phyloP scores from a whole-genome alignment of 495 filamentous ascomycete genomes.

The Penicillium mononematosum region DNA sequence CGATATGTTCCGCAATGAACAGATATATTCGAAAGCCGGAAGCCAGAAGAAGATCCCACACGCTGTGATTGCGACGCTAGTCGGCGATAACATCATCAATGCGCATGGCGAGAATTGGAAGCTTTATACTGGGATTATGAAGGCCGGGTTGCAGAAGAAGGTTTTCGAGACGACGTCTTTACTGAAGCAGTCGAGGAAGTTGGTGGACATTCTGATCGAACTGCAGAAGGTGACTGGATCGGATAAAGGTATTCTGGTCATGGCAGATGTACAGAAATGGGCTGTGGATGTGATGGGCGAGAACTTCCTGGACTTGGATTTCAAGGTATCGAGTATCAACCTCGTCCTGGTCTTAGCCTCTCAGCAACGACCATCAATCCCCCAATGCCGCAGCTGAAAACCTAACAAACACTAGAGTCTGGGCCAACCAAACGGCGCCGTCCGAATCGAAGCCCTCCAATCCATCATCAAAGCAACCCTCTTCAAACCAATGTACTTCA shows the following conservation, averaged over 20 bases:
- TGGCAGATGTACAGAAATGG: slow-evolving; percentile 29
- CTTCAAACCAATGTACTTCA: slow-evolving; percentile 42
- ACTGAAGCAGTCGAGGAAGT: slow-evolving; percentile 21
- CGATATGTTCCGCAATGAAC: slow-evolving; percentile 49
- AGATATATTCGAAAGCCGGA: slow-evolving; percentile 43
- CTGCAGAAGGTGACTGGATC: slow-evolving; percentile 4
- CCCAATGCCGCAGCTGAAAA: neutral
- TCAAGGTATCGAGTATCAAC: slow-evolving; percentile 20
- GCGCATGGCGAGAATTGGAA: slow-evolving; percentile 36
- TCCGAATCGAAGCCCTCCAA: slow-evolving; percentile 30
- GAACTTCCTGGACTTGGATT: slow-evolving; percentile 25
- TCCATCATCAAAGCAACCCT: slow-evolving; percentile 32
- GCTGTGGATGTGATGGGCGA: slow-evolving; percentile 31
- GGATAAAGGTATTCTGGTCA: slow-evolving; percentile 16
- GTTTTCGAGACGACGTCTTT: slow-evolving; percentile 25
- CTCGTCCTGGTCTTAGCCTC: too few species aligned
- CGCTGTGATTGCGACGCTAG: slow-evolving; percentile 39
- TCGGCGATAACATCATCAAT: slow-evolving; percentile 42
- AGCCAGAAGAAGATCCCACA: slow-evolving; percentile 50
- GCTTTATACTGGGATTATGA: slow-evolving; percentile 37
- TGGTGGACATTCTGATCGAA: slow-evolving; percentile 24
- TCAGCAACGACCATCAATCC: too few species aligned
- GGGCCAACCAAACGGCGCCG: neutral
- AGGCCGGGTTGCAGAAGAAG: slow-evolving; percentile 37
- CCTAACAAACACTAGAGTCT: neutral